A percentile compares a stretch with the other conserved stretches of the same genome.
These are phyloP conservation scores for Ophiostoma sp. DNA, from an alignment of 2,329 filamentous ascomycete species.

Conservation along the genomic window DNA sequence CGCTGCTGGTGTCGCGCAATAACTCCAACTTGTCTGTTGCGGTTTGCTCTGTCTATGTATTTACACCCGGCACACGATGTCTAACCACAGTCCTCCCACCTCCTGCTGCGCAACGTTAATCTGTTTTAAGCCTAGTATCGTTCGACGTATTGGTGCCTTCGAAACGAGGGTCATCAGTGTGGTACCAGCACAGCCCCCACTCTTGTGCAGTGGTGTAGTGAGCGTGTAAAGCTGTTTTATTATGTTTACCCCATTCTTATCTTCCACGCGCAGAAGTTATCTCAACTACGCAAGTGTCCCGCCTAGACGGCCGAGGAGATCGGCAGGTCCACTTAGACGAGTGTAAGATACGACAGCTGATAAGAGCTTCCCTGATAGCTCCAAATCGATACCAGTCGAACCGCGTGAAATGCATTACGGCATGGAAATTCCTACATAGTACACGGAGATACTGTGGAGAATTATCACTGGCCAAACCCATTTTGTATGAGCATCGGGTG, in stretches of 20 bases:
- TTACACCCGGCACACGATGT: not conserved
- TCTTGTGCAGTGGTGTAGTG: not conserved
- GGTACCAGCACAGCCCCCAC: not conserved
- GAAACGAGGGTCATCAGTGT: not conserved
- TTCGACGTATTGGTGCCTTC: not conserved
- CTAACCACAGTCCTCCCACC: not conserved
- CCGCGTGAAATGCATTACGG: not conserved
- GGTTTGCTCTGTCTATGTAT: constrained; percentile 11
- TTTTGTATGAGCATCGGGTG: too few species aligned
- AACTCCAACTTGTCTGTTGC: not conserved
- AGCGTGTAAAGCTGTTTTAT: not conserved
- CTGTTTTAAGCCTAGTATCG: not conserved
- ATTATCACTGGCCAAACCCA: not conserved
- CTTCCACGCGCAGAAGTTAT: not conserved
- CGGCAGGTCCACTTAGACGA: not conserved
- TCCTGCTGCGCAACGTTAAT: not conserved
- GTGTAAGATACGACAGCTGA: not conserved
- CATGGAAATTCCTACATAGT: not conserved
- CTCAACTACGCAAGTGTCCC: not conserved
- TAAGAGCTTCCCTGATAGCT: not conserved
- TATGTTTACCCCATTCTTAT: not conserved
- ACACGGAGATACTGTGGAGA: not conserved
- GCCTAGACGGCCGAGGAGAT: not conserved
- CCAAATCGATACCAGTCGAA: not conserved
- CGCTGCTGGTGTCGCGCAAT: not conserved